Base-by-base conservation (phyloP, 2,329 filamentous ascomycete species). In the Emydomyces testavorans region DNA sequence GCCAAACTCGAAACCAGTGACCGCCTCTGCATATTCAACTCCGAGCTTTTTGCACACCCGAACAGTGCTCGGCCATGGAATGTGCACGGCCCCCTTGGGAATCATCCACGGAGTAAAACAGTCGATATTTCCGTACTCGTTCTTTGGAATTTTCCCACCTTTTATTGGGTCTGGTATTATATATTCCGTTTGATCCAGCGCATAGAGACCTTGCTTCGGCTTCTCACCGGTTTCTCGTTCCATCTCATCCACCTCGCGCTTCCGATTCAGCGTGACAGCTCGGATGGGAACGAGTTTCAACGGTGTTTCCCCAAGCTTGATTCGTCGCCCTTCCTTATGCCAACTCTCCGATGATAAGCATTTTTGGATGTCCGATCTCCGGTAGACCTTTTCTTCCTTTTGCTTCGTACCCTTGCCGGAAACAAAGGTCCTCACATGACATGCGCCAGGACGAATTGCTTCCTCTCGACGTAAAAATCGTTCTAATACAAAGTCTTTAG, bases 1-100 rank as follows among this genome's bases (percentile, higher is more conserved):
- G 0, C 90, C 90, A 62, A 96, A 98, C 61, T 98, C 92, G 62
- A 98, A 98, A 1, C 87, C 92, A 0, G 89, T 89, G 2, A 94
- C 92, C 1, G 92, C 92, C 65, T 96, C 92, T 0, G 92, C 92
- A 57, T 82, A 93, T 60, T 95, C 88, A 31, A 96, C 83, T 3
- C 79, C 79, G 0, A 98, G 71, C 52, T 84, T 81, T 61, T 85
- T 87, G 64, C 90, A 95, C 1, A 95, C 77, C 40, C 82, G 80
- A 26, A 82, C 80, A 0, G 82, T 83, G 0, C 86, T 86, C 38
- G 82, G 78, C 46, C 82, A 80, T 0, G 87, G 87, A 1, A 96
- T 74, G 62, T 98, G 92, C 0, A 84, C 77, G 2, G 89, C 89
- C 0, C 92, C 90, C 34, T 69, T 66, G 0, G 92, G 92, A 21